Conservation (phyloP, 2,329 filamentous ascomycete species). For the Pyrenochaeta sp. region DNA sequence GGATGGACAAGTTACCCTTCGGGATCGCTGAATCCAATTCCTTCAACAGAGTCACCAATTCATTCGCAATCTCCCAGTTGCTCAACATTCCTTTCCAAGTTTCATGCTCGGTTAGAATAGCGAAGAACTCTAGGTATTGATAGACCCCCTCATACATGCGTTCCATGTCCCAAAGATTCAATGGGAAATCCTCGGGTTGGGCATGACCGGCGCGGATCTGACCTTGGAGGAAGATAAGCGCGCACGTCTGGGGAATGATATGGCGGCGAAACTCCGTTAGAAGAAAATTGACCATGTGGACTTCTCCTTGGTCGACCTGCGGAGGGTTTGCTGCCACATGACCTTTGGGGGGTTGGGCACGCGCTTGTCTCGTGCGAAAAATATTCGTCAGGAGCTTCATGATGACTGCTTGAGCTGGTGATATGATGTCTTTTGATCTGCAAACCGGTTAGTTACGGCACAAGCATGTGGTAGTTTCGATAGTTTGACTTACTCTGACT, state of each 20-base stretch:
- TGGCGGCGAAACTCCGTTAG: slow-evolving; percentile 91
- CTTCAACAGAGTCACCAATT: slow-evolving; percentile 84
- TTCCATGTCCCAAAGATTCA: slow-evolving; percentile 98
- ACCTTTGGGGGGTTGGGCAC: slow-evolving; percentile 42
- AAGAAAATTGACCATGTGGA: slow-evolving; percentile 81
- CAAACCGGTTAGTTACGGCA: slow-evolving; percentile 18
- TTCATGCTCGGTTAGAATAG: slow-evolving; percentile 83
- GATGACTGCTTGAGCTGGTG: slow-evolving; percentile 90
- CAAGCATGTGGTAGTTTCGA: fast-evolving
- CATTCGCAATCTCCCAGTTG: slow-evolving; percentile 90
- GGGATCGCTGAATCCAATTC: slow-evolving; percentile 88
- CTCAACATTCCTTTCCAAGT: slow-evolving; percentile 85
- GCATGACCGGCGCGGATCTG: slow-evolving; percentile 81
- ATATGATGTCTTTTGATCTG: slow-evolving; percentile 89
- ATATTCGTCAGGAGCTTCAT: slow-evolving; percentile 90
- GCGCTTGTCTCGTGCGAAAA: slow-evolving; percentile 69
- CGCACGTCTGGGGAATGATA: slow-evolving; percentile 91
- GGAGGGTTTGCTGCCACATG: slow-evolving; percentile 54
- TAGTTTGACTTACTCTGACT: slow-evolving; percentile 54
- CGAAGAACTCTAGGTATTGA: slow-evolving; percentile 93
- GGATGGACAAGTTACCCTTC: slow-evolving; percentile 66
- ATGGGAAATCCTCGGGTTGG: slow-evolving; percentile 85
- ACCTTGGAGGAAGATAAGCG: slow-evolving; percentile 91
- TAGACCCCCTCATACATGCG: slow-evolving; percentile 93
- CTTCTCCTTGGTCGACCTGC: slow-evolving; percentile 65